Evolutionary conservation across 352 stramenopile species (phyloP).

Genomic region (Phytophthora parvispora): DNA sequence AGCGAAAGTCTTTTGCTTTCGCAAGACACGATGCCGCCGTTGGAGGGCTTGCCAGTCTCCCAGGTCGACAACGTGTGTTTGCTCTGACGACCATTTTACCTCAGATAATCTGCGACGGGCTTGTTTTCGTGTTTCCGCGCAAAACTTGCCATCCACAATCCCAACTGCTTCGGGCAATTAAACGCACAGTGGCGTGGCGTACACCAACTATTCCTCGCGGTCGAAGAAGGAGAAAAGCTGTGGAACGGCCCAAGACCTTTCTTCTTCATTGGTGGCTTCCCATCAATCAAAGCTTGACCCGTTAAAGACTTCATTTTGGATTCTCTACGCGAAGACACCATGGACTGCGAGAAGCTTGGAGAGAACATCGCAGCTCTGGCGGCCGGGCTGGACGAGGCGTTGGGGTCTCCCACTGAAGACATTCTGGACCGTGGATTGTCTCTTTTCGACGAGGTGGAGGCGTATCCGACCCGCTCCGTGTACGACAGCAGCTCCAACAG

Average conservation of each 20-base stretch:
- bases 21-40: too few species aligned
- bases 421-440: constrained; percentile 12
- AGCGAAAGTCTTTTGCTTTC: too few species aligned
- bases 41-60: too few species aligned
- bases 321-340: not conserved
- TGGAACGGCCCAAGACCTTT: not conserved
- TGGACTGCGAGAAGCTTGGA: not conserved
- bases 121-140: not conserved
- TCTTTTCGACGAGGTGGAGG: constrained; percentile 21
- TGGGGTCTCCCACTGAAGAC: constrained; percentile 6
- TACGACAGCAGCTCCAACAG: not conserved
- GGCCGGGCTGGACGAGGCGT: not conserved
- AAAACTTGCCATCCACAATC: too few species aligned
- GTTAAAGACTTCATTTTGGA: not conserved
- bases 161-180: too few species aligned
- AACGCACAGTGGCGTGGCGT: not conserved
- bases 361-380: not conserved
- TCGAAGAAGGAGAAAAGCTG: not conserved
- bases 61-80: not conserved
- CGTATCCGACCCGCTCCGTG: constrained; percentile 11
- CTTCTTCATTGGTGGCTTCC: not conserved
- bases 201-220: not conserved
- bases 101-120: not conserved
- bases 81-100: not conserved
- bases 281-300: not conserved